Evolutionary conservation across 805 yeast species (phyloP).

Genomic region (Cyberlindnera nakhonratchasimensis): DNA sequence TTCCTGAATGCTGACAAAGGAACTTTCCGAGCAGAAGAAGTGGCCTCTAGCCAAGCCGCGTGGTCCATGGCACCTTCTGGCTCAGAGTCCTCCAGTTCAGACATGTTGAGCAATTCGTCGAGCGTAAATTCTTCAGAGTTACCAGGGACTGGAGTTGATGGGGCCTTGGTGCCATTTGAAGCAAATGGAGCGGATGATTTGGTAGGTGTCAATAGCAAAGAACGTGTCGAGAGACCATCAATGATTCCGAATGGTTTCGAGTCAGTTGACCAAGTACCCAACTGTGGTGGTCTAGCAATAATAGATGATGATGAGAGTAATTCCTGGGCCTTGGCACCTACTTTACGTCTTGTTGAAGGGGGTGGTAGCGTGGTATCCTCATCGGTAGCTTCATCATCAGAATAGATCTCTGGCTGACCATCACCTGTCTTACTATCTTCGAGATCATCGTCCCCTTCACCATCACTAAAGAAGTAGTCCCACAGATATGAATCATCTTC

Average conservation of each 20-base stretch:
- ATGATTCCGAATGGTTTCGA: constrained; percentile 88
- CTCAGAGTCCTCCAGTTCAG: constrained; percentile 78
- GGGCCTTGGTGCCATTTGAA: constrained; percentile 2
- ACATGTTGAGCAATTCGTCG: constrained; percentile 84
- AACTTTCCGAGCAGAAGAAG: constrained; percentile 48
- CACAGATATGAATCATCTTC: constrained; percentile 67
- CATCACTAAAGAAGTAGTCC: constrained; percentile 64
- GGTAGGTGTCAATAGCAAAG: constrained; percentile 50
- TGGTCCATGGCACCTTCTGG: constrained; percentile 45
- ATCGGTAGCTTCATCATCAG: constrained; percentile 90
- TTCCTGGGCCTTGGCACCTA: constrained; percentile 84
- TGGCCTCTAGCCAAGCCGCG: constrained; percentile 32
- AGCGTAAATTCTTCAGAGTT: constrained; percentile 46
- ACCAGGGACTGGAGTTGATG: constrained; percentile 25
- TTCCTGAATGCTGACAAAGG: constrained; percentile 92
- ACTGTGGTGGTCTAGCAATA: constrained; percentile 83
- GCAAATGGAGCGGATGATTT: constrained; percentile 7
- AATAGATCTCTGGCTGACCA: constrained; percentile 14
- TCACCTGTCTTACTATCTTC: constrained; percentile 4
- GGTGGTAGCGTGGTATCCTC: constrained; percentile 84
- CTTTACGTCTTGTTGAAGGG: constrained; percentile 51
- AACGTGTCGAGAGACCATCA: constrained; percentile 89
- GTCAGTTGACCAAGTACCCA: constrained; percentile 89
- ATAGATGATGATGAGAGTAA: constrained; percentile 83
- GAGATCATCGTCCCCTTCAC: constrained; percentile 30